Conservation (phyloP, 1,284 basidiomycete species). For the Apiotrichum laibachii region DNA sequence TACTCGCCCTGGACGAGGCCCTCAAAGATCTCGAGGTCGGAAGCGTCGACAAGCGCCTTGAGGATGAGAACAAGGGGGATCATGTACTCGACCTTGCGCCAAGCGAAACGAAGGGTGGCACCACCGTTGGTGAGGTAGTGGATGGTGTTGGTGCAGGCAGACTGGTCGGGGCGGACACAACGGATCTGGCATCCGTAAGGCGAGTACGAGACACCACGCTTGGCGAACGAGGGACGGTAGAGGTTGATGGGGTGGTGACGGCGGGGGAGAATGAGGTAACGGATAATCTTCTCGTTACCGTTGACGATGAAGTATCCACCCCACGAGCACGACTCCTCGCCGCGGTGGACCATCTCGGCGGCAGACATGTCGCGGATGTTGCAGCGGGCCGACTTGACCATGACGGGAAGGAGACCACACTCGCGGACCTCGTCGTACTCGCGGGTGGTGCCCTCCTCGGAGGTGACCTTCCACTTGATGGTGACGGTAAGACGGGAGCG, state of each 20-base stretch:
- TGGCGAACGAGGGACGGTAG: constrained; percentile 83
- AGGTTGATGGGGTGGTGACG: constrained; percentile 66
- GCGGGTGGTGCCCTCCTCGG: constrained; percentile 56
- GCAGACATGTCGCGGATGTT: constrained; percentile 84
- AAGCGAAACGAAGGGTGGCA: constrained; percentile 92
- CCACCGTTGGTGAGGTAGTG: constrained; percentile 97
- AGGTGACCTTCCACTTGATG: constrained; percentile 77
- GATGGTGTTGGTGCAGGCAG: constrained; percentile 87
- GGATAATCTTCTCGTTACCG: constrained; percentile 97
- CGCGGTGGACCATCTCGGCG: constrained; percentile 77
- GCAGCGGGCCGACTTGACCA: constrained; percentile 97
- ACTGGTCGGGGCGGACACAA: constrained; percentile 87
- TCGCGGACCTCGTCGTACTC: constrained; percentile 72
- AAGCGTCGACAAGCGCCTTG: constrained; percentile 90
- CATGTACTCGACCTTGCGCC: constrained; percentile 98
- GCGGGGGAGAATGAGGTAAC: constrained; percentile 73
- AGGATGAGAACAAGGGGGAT: constrained; percentile 96
- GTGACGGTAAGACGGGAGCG: constrained; percentile 87
- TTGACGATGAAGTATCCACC: constrained; percentile 99
- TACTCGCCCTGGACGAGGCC: constrained; percentile 97
- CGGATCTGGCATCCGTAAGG: constrained; percentile 93
- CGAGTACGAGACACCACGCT: constrained; percentile 92
- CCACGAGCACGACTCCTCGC: constrained; percentile 98
- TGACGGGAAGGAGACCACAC: constrained; percentile 90
- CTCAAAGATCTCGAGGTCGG: constrained; percentile 96